Conservation (phyloP, 2,329 filamentous ascomycete species). For the Colletotrichum gloeosporioides region DNA sequence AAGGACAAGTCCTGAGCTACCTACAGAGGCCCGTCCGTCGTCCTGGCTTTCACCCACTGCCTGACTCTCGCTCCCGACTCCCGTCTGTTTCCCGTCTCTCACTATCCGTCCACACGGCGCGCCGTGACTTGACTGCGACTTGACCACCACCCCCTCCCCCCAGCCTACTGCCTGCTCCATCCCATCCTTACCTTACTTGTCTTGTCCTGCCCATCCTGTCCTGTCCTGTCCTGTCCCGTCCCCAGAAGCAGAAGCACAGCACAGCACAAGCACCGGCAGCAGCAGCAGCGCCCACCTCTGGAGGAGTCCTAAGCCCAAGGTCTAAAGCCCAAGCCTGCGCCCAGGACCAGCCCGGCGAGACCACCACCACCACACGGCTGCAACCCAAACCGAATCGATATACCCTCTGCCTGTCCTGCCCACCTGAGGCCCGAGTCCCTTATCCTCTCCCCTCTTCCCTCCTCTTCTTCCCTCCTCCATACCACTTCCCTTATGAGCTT, state of each 20-base stretch:
- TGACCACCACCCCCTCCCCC: neutral
- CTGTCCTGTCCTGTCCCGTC: neutral
- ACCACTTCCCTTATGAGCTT: constrained; percentile 68
- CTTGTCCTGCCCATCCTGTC: neutral
- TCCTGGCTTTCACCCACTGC: neutral
- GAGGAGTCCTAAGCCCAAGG: neutral
- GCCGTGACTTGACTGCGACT: neutral
- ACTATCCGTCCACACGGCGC: neutral
- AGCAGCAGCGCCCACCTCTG: neutral
- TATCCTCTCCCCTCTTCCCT: constrained; percentile 16
- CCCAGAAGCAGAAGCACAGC: neutral
- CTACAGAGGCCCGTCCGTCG: neutral
- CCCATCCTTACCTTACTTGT: neutral
- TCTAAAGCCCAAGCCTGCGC: constrained; percentile 1
- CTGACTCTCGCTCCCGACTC: neutral
- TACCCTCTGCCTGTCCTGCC: constrained; percentile 20
- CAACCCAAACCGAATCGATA: constrained; percentile 17
- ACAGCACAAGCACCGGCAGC: neutral
- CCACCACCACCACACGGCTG: constrained; percentile 5
- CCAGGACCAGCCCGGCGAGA: constrained; percentile 3
- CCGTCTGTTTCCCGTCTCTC: neutral
- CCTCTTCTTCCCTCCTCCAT: constrained; percentile 8
- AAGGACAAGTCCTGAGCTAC: neutral
- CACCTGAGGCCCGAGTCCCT: constrained; percentile 16
- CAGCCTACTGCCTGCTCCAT: neutral